phyloP scores from a whole-genome alignment of 2,329 filamentous ascomycete species.

The Aspergillus fumigatus region DNA sequence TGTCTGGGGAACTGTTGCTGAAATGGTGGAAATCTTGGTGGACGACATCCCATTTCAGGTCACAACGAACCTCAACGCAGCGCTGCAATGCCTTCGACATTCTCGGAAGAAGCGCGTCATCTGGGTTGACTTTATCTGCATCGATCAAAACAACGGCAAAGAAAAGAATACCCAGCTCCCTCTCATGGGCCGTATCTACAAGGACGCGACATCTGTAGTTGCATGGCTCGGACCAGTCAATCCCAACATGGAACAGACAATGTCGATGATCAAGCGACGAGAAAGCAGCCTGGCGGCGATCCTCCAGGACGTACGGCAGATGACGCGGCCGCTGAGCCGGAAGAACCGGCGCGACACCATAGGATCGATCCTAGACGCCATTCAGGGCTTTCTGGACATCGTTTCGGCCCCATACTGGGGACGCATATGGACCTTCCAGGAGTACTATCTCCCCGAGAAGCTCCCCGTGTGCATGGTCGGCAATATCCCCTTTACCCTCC shows the following conservation, averaged over 20 bases:
- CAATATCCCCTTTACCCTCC: background rate
- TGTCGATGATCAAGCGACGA: background rate
- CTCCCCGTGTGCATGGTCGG: constrained; percentile 5
- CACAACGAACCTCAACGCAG: background rate
- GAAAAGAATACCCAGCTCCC: constrained; percentile 7
- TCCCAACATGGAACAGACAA: constrained; percentile 1
- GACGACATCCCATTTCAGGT: background rate
- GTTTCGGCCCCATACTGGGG: constrained; percentile 4
- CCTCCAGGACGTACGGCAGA: background rate
- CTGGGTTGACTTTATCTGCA: constrained; percentile 5
- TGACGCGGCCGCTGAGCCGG: background rate
- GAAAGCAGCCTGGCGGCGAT: background rate
- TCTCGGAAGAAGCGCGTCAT: background rate
- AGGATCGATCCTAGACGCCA: background rate
- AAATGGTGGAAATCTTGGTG: background rate
- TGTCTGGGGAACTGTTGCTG: constrained; percentile 2
- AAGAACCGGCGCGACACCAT: background rate
- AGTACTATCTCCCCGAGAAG: constrained; percentile 1
- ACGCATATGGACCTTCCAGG: constrained; percentile 9
- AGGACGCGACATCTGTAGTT: background rate
- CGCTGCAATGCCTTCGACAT: constrained; percentile 1
- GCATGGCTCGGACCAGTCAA: constrained; percentile 1
- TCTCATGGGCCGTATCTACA: constrained; percentile 6
- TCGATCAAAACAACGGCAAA: background rate
- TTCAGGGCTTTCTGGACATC: background rate